Base-by-base conservation (phyloP, 768 basidiomycete species). In the Rhizopogon sp. region DNA sequence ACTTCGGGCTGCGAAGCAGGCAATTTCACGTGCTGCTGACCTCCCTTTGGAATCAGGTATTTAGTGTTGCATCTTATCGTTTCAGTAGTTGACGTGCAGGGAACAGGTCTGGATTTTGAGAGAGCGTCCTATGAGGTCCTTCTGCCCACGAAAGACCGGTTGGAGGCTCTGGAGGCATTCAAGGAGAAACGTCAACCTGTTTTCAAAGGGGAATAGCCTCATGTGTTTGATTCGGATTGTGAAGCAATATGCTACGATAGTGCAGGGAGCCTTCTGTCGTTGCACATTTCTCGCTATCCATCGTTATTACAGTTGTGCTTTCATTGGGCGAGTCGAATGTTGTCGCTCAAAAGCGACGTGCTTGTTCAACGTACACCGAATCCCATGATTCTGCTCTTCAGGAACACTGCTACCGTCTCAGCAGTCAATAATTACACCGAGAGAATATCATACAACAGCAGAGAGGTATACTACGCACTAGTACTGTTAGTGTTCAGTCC, bases 31-130 rank as follows among this genome's bases (percentile, higher is more conserved):
- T 25, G 89, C 92, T 17, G 76, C 79, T n/a, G 87, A 92, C 62
- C 74, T 93, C 13, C 74, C 87, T 3, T 73, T 95, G 6, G 92
- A 94, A 70, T 79, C 84, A 55, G 90, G 90, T 82, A 57, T 57
- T 67, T 61, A 10, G 1, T 10, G 8, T 39, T 16, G 11, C 39
- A 6, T 31, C 39, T 4, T 13, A 16, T 43, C 6, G 11, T 50
- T 29, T 41, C 50, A 7, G 8, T 59, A 63, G 42, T 55, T 33
- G 6, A 5, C 2, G 41, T 46, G 33, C 39, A 13, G 3, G 35
- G 20, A 25, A 25, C 58, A 84, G 92, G 91, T n/a, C 78, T 98
- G n/a, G 91, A 95, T 67, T 90, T 95, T 58, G 94, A 97, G 69
- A 79, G 89, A 37, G 84, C 85, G 5, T 83, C 88, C 11, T 98